Conservation (phyloP, 805 yeast genomes). For the Scheffersomyces amazonensis region DNA sequence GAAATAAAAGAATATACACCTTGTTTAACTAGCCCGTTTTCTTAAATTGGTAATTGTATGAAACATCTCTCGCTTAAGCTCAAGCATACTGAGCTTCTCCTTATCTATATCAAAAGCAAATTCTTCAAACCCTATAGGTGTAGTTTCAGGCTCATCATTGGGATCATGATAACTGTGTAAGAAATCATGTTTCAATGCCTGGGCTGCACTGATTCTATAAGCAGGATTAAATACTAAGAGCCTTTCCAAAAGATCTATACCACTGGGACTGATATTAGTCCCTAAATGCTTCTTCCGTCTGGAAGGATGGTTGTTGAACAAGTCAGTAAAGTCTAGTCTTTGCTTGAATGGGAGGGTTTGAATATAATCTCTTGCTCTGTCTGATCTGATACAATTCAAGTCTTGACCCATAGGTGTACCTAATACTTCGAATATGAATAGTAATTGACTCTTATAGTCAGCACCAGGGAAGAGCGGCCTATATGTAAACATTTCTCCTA, state of each 20-base stretch:
- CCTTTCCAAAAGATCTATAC: slow-evolving; percentile 42
- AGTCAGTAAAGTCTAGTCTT: slow-evolving; percentile 13
- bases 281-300: slow-evolving; percentile 13
- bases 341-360: slow-evolving; percentile 19
- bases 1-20: not conserved
- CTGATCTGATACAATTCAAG: slow-evolving; percentile 16
- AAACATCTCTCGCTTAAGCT: slow-evolving; percentile 70
- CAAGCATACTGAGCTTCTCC: slow-evolving; percentile 66
- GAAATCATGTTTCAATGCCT: slow-evolving; percentile 88
- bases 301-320: slow-evolving; percentile 18
- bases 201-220: slow-evolving; percentile 79
- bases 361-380: slow-evolving; percentile 24
- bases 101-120: slow-evolving; percentile 49
- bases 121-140: slow-evolving; percentile 21
- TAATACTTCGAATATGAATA: slow-evolving; percentile 61
- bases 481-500: slow-evolving; percentile 64
- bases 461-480: slow-evolving; percentile 73
- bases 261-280: slow-evolving; percentile 18
- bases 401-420: slow-evolving; percentile 57
- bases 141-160: slow-evolving; percentile 25
- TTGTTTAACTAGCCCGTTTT: not conserved
- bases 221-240: slow-evolving; percentile 88
- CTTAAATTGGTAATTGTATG: slow-evolving; percentile 19
- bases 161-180: slow-evolving; percentile 71
- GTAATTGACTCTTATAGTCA: slow-evolving; percentile 67